Base-by-base conservation (phyloP, 2,329 filamentous ascomycete species). In the Pseudogymnoascus sp. region DNA sequence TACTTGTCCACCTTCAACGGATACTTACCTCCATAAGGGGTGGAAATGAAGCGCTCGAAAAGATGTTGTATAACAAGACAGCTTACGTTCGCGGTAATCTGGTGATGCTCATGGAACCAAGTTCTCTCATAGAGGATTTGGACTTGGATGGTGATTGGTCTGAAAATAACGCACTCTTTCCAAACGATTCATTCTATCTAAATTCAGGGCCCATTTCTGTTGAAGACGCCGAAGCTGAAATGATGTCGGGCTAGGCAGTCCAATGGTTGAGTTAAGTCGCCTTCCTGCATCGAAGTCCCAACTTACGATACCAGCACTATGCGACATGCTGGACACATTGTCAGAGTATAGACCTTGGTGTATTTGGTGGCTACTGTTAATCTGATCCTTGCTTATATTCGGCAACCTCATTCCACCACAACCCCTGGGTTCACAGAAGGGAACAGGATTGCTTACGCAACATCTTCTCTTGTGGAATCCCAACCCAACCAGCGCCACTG, bases 11-110 rank as follows among this genome's bases (percentile, higher is more conserved):
- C 35, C 66, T 78, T 5, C 74, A 76, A 41, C 68, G 69, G 41
- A 72, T 77, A 6, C 68, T 78, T 9, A 74, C 74, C 0, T 75
- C 73, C 1, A 77, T 73, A 0, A 71, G 76, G 11, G 76, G 76
- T 5, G 76, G 76, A 4, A 78, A 78, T 57, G 70, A 72, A 43
- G 71, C 71, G 5, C 66, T 78, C 0, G 65, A 78, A 2, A 70
- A 70, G 1, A 67, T 76, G 14, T 67, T 78, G 2, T 63, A 64
- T 14, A 63, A 65, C 8, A 67, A 69, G 22, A 68, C 69, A 11
- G 65, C 64, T 3, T 38, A 30, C 16, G 54, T 61, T 12, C 57
- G 59, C 2, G 20, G 28, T 2, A 18, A 41, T 20, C 14, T 41
- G 9, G 14, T 35, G 28, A 37, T 61, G 25, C 57, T 61, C 2